phyloP scores from a whole-genome alignment of 805 yeast genomes.

The Starmerella davenportii region DNA sequence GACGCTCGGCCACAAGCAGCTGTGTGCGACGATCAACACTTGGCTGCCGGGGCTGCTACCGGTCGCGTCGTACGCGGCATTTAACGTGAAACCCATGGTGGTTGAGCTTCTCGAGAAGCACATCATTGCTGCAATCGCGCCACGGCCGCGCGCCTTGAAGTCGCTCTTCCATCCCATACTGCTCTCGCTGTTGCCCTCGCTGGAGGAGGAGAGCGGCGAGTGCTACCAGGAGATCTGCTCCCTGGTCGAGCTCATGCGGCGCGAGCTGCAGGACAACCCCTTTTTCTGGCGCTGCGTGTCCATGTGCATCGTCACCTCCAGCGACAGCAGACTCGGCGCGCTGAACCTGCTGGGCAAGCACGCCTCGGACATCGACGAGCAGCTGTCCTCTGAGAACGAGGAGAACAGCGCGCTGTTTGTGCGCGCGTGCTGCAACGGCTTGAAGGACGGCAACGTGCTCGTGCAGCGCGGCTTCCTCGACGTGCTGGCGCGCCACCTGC shows the following conservation, averaged over 20 bases:
- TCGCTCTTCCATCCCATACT: constrained; percentile 50
- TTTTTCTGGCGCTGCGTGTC: constrained; percentile 80
- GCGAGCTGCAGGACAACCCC: constrained; percentile 41
- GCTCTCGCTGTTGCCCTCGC: constrained; percentile 62
- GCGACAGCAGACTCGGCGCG: constrained; percentile 71
- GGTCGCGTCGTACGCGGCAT: constrained; percentile 69
- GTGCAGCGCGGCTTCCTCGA: constrained; percentile 84
- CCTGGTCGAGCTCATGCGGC: constrained; percentile 42
- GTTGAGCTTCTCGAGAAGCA: constrained; percentile 42
- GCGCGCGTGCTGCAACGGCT: constrained; percentile 54
- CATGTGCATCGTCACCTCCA: constrained; percentile 53
- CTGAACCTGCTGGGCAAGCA: constrained; percentile 50
- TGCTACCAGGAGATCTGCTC: constrained; percentile 44
- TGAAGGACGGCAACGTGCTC: constrained; percentile 47
- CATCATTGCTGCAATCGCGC: constrained; percentile 34
- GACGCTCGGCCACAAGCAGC: constrained; percentile 36
- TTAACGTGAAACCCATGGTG: constrained; percentile 67
- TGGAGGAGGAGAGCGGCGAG: constrained; percentile 86
- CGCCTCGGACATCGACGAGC: not conserved
- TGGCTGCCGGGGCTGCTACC: constrained; percentile 95
- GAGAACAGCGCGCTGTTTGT: constrained; percentile 39
- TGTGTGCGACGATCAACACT: constrained; percentile 38
- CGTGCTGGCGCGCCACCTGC: constrained; percentile 47
- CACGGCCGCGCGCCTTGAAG: constrained; percentile 24
- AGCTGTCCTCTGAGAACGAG: not conserved